These are phyloP conservation scores for Thelonectria rubi DNA, from an alignment of 2,329 filamentous ascomycete species.

Conservation along the genomic window DNA sequence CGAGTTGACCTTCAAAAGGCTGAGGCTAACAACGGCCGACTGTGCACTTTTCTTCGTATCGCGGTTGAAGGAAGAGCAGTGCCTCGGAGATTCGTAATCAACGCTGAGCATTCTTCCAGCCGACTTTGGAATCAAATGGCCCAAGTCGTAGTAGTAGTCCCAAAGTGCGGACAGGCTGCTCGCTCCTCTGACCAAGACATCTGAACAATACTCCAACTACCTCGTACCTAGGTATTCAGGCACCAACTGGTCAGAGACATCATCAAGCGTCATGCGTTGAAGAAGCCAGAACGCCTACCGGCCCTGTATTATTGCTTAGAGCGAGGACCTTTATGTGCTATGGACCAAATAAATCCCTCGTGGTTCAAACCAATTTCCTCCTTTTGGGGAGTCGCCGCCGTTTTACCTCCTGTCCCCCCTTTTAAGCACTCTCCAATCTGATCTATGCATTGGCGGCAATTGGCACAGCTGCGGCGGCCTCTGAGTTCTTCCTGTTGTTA, in stretches of 20 bases:
- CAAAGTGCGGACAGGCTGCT: neutral
- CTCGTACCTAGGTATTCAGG: too few relatives aligned
- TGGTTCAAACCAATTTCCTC: slow-evolving; percentile 13
- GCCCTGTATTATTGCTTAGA: slow-evolving; percentile 38
- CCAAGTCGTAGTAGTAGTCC: neutral
- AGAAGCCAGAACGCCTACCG: slow-evolving; percentile 40
- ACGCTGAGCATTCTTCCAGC: neutral
- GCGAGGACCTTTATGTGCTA: slow-evolving; percentile 28
- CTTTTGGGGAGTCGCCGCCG: slow-evolving; percentile 6
- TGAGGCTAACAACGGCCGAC: neutral
- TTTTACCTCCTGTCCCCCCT: slow-evolving; percentile 5
- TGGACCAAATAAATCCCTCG: slow-evolving; percentile 25
- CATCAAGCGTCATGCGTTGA: slow-evolving; percentile 11
- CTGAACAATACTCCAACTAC: too few relatives aligned
- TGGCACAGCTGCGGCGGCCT: slow-evolving; percentile 36
- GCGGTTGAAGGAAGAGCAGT: neutral
- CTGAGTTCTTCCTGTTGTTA: slow-evolving; percentile 41
- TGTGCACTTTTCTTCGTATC: neutral
- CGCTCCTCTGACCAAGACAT: neutral
- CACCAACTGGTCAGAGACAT: neutral
- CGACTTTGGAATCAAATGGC: neutral
- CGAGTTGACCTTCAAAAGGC: neutral
- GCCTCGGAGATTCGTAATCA: neutral
- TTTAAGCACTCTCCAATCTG: slow-evolving; percentile 1
- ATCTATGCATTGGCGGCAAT: slow-evolving; percentile 35